A percentile compares a stretch with the other conserved stretches of the same genome.
Conservation (phyloP, 306 rosid genomes). For the Fagus sylvatica region DNA sequence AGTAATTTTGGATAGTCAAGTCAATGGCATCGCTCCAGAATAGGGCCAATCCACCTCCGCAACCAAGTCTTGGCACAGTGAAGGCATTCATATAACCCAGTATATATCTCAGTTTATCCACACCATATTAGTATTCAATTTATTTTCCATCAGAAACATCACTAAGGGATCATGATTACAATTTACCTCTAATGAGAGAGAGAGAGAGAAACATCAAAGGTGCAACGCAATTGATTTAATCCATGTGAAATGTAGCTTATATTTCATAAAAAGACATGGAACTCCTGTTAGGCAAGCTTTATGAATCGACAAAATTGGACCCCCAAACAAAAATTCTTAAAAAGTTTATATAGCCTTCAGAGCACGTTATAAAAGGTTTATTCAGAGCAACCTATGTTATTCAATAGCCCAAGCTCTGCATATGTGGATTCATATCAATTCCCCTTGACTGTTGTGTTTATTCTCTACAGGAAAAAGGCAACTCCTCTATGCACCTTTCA, state of each 20-base stretch:
- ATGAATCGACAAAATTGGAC: neutral
- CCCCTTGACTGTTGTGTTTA: neutral
- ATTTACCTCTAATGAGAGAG: no score
- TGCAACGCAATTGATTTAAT: neutral
- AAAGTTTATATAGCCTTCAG: neutral
- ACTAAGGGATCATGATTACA: no score
- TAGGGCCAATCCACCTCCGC: no score
- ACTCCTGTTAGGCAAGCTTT: neutral
- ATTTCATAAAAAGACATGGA: neutral
- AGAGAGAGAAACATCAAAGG: neutral
- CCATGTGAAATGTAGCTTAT: neutral
- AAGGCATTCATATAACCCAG: no score
- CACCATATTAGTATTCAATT: no score
- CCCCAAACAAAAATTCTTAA: neutral
- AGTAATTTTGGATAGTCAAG: no score
- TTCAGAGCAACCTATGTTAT: neutral
- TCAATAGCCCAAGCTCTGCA: neutral
- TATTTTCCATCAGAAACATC: no score
- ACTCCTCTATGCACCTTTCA: neutral
- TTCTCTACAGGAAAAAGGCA: neutral
- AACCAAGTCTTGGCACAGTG: no score
- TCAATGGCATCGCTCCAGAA: no score
- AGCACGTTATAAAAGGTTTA: neutral
- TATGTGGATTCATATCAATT: neutral
- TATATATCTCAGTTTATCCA: no score